phyloP scores from a whole-genome alignment of 768 basidiomycete genomes.

The Postia placenta region DNA sequence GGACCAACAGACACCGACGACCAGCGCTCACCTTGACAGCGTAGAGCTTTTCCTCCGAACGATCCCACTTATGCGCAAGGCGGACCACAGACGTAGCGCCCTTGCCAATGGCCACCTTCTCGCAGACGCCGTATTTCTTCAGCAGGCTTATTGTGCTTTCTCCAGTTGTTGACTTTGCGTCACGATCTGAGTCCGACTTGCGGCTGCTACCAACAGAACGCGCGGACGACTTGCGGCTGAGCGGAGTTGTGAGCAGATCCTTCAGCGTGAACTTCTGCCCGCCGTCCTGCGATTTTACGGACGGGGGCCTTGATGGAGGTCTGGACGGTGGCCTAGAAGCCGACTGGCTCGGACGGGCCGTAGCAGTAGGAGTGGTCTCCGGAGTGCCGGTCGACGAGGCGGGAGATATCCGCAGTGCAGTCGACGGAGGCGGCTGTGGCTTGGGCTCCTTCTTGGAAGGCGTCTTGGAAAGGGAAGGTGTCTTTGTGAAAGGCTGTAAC shows the following conservation, averaged over 20 bases:
- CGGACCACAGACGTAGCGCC: constrained; percentile 97
- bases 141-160: constrained; percentile 54
- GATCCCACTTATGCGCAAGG: constrained; percentile 98
- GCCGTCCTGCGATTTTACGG: constrained; percentile 48
- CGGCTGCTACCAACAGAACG: constrained; percentile 59
- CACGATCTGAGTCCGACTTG: constrained; percentile 61
- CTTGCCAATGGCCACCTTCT: constrained; percentile 94
- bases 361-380: constrained; percentile 1
- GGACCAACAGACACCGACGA: background rate
- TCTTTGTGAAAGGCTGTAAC: constrained; percentile 11
- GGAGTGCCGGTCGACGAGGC: constrained; percentile 17
- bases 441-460: constrained; percentile 13
- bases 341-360: background rate
- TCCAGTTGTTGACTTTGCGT: constrained; percentile 38
- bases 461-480: constrained; percentile 12
- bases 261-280: constrained; percentile 80
- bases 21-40: constrained; percentile 79
- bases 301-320: constrained; percentile 31
- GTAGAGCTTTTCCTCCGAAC: constrained; percentile 92
- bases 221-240: constrained; percentile 64
- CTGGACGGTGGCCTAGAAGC: constrained; percentile 21
- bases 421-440: constrained; percentile 17
- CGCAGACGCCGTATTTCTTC: constrained; percentile 96
- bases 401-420: constrained; percentile 20
- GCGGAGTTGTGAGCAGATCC: constrained; percentile 64